Percentiles rank a stretch among this genome's conserved stretches.
These are phyloP conservation scores for Xylaria bambusicola DNA, from an alignment of 495 filamentous ascomycete species.

Conservation along the genomic window DNA sequence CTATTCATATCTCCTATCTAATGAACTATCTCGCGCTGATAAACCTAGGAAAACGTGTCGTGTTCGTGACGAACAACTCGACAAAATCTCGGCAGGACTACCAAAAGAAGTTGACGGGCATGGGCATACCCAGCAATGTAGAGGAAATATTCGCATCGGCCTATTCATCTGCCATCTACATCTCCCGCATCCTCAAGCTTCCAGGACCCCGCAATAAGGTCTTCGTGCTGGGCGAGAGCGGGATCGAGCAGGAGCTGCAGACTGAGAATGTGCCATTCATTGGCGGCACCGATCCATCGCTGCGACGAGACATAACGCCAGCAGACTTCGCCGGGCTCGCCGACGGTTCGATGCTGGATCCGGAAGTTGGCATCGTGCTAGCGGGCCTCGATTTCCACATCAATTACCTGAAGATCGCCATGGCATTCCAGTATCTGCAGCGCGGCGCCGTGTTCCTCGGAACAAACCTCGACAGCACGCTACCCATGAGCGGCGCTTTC, in stretches of 20 bases:
- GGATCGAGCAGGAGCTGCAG: conserved; percentile 85
- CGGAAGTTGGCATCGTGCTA: conserved; percentile 86
- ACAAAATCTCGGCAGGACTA: conserved; percentile 94
- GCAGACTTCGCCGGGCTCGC: conserved; percentile 78
- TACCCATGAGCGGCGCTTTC: conserved; percentile 74
- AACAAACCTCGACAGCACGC: conserved; percentile 87
- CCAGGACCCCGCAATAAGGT: conserved; percentile 82
- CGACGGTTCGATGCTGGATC: conserved; percentile 74
- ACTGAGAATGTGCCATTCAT: conserved; percentile 77
- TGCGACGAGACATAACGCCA: conserved; percentile 72
- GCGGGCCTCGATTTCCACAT: conserved; percentile 88
- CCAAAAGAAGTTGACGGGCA: conserved; percentile 79
- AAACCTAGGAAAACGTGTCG: conserved; percentile 74
- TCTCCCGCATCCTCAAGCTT: conserved; percentile 84
- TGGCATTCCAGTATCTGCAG: conserved; percentile 81
- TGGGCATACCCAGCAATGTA: conserved; percentile 75
- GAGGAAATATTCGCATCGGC: conserved; percentile 96
- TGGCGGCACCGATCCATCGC: conserved; percentile 83
- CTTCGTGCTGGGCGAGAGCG: conserved; percentile 86
- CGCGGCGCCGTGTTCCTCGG: conserved; percentile 87
- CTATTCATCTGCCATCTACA: conserved; percentile 94
- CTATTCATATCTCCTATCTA: not conserved
- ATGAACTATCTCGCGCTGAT: conserved; percentile 16
- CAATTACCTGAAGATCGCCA: conserved; percentile 87
- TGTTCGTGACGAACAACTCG: conserved; percentile 99